Evolutionary conservation across 192 early-diverging fungal species (phyloP), one percentile per base, ranked within the genome.

Genomic region (Coemansia sp.): DNA sequence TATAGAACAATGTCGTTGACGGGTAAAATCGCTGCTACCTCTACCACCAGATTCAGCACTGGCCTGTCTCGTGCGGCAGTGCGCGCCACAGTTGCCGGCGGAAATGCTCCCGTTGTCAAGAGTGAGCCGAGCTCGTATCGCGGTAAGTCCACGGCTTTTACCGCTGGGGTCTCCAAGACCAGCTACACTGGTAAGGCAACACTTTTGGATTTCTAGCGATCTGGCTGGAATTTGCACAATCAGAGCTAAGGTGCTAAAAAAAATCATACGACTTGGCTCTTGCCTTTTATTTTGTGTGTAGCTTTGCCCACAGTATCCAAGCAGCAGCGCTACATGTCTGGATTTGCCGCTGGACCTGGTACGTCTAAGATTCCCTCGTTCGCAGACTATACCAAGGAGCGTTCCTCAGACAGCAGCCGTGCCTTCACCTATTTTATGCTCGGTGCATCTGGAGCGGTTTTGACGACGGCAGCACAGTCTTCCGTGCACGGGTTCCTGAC

Each of bases 371-470:
- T 94, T 57, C 93, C 93, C 39, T 89, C 90, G 82, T 92, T 93
- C 69, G 86, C 87, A 43, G 89, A 88, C 81, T 94, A 93, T 85
- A 91, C 88, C 70, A 90, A 89, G 81, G 86, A 87, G 74, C 87
- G 85, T 24, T 87, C 86, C 34, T 79, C 70, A 55, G 76, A 91
- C 57, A 84, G 88, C 75, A 90, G 87, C 85, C 93, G 93, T 52
- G 86, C 87, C 40, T 91, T 94, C 74, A 88, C 95, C 66, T 99
- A 99, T 86, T 91, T 95, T 75, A 92, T 99, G 92, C 88, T 99
- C 24, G 97, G 97, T 16, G 89, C 93, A 61, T 94, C 93, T 39
- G 92, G 92, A 60, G 87, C 91, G 27, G 80, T 99, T 39, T 85
- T 90, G 64, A 92, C 95, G 58, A 87, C 88, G 13, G 92, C 91